Conservation (phyloP, 1,139 yeast species). For the Zygosaccharomyces pseudobailii region DNA sequence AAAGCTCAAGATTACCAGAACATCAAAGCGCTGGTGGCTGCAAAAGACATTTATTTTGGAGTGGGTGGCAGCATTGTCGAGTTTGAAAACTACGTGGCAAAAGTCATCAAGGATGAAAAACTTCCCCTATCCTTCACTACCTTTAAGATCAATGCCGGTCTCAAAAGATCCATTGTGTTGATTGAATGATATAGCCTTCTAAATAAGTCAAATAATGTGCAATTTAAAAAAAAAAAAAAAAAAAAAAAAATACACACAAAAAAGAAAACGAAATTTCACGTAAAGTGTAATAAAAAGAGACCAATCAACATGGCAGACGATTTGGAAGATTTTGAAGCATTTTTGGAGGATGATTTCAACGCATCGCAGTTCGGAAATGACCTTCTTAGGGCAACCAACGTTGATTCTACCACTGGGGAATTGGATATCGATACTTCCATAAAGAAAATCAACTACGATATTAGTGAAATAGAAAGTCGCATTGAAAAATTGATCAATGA, state of each 20-base stretch:
- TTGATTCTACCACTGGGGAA: conserved; percentile 46
- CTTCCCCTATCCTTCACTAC: conserved; percentile 22
- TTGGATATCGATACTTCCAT: conserved; percentile 70
- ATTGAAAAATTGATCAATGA: conserved; percentile 48
- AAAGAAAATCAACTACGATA: conserved; percentile 68
- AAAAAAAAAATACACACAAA: background rate
- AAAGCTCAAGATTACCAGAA: conserved; percentile 5
- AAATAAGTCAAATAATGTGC: background rate
- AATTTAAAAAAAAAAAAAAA: no score
- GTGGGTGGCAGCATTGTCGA: conserved; percentile 93
- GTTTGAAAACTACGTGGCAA: conserved; percentile 46
- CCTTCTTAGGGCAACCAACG: conserved; percentile 62
- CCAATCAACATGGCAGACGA: conserved; percentile 17
- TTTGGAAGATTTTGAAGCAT: conserved; percentile 57
- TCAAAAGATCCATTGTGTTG: conserved; percentile 36
- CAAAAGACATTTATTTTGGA: conserved; percentile 90
- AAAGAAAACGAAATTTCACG: background rate
- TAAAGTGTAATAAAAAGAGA: background rate
- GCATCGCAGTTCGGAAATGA: conserved; percentile 60
- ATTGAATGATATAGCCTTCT: conserved; percentile 8
- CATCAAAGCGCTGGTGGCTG: conserved; percentile 56
- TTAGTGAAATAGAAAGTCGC: conserved; percentile 63
- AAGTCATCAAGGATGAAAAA: conserved; percentile 21
- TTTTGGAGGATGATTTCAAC: conserved; percentile 53
- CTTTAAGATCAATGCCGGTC: conserved; percentile 33